Evolutionary conservation across 352 stramenopile genomes (phyloP), one percentile per base, ranked within the genome.

Genomic region (Phytophthora uliginosa): DNA sequence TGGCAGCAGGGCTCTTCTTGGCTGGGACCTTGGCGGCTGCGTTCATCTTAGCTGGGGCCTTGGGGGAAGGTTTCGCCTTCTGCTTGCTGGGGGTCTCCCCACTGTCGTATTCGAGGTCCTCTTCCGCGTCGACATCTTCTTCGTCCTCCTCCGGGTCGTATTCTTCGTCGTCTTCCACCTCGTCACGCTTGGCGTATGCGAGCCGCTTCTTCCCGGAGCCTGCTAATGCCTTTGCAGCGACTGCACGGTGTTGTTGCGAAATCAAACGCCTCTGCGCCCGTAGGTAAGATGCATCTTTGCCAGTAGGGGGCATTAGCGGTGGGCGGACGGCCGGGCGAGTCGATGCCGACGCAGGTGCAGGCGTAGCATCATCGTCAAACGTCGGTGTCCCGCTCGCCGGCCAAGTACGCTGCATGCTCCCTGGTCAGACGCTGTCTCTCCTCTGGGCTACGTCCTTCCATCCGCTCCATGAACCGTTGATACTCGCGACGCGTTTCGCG

Each of bases 91-190:
- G 4, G 54, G 15, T 1, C 8, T 20, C 17, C 26, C 6, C 26
- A 28, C 26, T 28, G 26, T 28, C 26, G 26, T 28, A 28, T 2
- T 28, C 26, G 26, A 28, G 26, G 17, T 24, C 7, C 20, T 12
- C 54, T 50, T 63, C 55, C 2, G 10, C 26, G 10, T 42, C 58
- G 6, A 51, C 47, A 12, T 7, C 34, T 3, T 52, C 13, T 18
- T 22, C 51, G 2, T 36, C 59, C 8, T 56, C 52, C 9, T 38
- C 63, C 4, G 56, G 34, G 12, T 59, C 5, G 15, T 28, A 67
- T 4, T 63, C 50, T 12, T 8, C 52, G 13, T 68, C 66, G 12
- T 59, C 58, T 12, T 63, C 57, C n/a, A 52, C 36, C 12, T 42
- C 36, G 13, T 18, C 36, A 4, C 2, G 26, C 26, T 31, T 31